Conservation (phyloP, 352 stramenopile species). For the Phytopythium mirpurense region DNA sequence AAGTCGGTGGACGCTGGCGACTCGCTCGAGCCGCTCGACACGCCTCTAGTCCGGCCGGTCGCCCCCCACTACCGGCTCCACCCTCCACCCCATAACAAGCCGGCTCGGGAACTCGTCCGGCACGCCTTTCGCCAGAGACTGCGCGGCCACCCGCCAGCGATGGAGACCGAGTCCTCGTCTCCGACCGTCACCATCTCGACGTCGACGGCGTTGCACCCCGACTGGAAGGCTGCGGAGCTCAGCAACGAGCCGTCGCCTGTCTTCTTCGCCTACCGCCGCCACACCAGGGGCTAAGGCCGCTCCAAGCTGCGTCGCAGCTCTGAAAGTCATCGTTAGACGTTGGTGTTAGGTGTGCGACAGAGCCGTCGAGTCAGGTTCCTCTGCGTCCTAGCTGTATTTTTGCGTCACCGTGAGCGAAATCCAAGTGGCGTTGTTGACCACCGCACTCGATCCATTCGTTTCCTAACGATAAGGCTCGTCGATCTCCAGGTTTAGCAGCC, state of each 20-base stretch:
- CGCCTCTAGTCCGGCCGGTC: neutral
- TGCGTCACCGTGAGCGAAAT: neutral
- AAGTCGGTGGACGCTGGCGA: neutral
- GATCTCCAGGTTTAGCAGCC: no score
- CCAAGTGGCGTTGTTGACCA: no score
- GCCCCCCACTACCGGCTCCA: neutral
- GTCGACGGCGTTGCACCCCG: neutral
- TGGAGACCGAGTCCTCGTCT: neutral
- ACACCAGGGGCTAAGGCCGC: neutral
- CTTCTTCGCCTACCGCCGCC: neutral
- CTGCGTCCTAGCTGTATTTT: neutral
- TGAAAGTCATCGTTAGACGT: neutral
- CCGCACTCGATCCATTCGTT: no score
- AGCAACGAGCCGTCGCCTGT: neutral
- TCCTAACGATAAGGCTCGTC: no score
- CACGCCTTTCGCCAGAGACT: neutral
- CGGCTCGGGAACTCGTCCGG: neutral
- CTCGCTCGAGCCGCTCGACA: neutral
- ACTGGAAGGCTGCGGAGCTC: neutral
- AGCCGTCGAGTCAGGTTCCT: neutral
- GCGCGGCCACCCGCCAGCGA: no score
- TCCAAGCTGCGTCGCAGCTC: neutral
- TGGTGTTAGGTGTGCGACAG: neutral
- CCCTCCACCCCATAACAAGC: neutral
- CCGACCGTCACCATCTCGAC: neutral